Percentiles rank a stretch among this genome's conserved stretches.
phyloP scores from a whole-genome alignment of 495 filamentous ascomycete genomes.

The Pseudomonodictys pantanalensis region DNA sequence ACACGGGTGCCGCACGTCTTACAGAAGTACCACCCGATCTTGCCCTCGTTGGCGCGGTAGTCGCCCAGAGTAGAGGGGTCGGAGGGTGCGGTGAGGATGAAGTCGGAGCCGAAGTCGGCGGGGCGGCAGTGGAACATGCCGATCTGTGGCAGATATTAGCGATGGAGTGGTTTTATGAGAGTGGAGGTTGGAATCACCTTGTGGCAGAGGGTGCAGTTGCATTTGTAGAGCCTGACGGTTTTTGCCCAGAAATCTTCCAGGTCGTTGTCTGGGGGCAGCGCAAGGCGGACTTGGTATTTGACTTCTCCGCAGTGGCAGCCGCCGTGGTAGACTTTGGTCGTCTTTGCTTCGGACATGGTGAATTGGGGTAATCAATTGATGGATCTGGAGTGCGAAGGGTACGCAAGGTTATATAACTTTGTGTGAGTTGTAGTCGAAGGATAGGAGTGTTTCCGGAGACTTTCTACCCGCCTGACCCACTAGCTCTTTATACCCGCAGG shows the following conservation, averaged over 20 bases:
- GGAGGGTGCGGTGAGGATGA: constrained; percentile 28
- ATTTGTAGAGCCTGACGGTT: constrained; percentile 31
- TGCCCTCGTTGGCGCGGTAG: constrained; percentile 15
- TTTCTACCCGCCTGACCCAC: too few relatives aligned
- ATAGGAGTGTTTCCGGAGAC: too few relatives aligned
- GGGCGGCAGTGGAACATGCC: constrained; percentile 32
- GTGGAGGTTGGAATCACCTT: constrained; percentile 1
- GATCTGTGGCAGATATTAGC: not conserved
- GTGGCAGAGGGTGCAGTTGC: constrained; percentile 34
- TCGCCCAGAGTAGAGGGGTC: constrained; percentile 18
- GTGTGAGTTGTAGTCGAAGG: too few relatives aligned
- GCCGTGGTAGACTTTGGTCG: constrained; percentile 22
- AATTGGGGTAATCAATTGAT: too few relatives aligned
- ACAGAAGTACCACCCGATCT: constrained; percentile 27
- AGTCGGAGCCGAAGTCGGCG: constrained; percentile 22
- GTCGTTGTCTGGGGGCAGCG: constrained; percentile 18
- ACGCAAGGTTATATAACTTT: too few relatives aligned
- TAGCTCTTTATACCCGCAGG: too few relatives aligned
- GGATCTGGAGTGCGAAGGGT: too few relatives aligned
- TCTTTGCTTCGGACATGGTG: too few relatives aligned
- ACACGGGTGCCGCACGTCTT: constrained; percentile 28
- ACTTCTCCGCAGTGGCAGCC: constrained; percentile 33
- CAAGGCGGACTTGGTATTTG: constrained; percentile 28
- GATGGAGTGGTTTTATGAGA: not conserved
- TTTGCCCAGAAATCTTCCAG: not conserved